phyloP scores from a whole-genome alignment of 768 basidiomycete species.

The Auriscalpium microsporum region DNA sequence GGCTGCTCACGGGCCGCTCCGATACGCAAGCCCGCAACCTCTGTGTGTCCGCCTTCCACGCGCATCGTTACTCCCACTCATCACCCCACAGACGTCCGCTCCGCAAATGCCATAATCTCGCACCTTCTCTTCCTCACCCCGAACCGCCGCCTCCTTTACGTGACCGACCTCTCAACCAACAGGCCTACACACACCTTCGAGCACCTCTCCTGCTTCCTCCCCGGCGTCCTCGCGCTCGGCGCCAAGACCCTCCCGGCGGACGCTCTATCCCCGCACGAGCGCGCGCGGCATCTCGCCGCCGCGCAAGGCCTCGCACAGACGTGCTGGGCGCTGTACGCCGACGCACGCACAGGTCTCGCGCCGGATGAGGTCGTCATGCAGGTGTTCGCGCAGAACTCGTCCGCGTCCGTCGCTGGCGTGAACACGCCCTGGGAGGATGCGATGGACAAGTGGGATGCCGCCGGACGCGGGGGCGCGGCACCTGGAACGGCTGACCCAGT shows the following conservation, averaged over 20 bases:
- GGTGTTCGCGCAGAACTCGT: constrained; percentile 3
- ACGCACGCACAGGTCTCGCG: constrained; percentile 60
- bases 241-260: constrained; percentile 51
- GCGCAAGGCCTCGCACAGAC: constrained; percentile 68
- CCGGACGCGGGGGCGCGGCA: constrained; percentile 1
- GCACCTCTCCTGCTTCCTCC: constrained; percentile 75
- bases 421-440: constrained; percentile 2
- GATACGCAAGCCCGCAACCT: constrained; percentile 56
- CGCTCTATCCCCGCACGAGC: constrained; percentile 27
- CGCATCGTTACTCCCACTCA: not conserved
- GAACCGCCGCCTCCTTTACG: constrained; percentile 59
- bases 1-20: constrained; percentile 55
- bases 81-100: constrained; percentile 41
- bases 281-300: constrained; percentile 51
- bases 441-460: constrained; percentile 16
- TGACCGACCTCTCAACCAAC: constrained; percentile 41
- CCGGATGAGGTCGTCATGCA: constrained; percentile 46
- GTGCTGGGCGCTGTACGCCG: constrained; percentile 67
- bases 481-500: not conserved
- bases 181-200: constrained; percentile 49
- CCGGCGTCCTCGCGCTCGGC: constrained; percentile 68
- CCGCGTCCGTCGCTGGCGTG: not conserved
- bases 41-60: constrained; percentile 37
- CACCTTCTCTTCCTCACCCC: constrained; percentile 62
- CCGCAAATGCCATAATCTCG: constrained; percentile 51